Evolutionary conservation across 768 basidiomycete species (phyloP), one percentile per base, ranked within the genome.

Genomic region (Hemileccinum rubropunctum): DNA sequence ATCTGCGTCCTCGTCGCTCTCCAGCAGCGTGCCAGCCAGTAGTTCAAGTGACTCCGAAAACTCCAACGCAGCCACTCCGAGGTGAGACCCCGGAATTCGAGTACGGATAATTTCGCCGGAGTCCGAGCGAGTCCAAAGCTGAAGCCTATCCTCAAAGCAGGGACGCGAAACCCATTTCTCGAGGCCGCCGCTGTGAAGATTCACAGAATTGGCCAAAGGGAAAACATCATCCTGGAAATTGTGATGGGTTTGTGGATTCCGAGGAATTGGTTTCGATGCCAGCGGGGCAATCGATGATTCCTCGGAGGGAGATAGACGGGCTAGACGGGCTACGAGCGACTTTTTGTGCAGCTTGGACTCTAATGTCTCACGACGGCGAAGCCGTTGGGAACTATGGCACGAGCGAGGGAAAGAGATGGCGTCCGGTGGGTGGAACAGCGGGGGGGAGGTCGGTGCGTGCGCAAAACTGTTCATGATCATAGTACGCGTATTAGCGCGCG

Each of bases 131-230:
- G 76, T 65, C 72, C 82, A 86, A 4, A 87, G 71, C 23, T 72
- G 67, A 54, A 78, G 70, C 28, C 87, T 75, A 48, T 91, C 86
- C 66, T 91, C 88, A 63, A 88, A 90, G 61, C 84, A 85, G 21
- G 85, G 83, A 4, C 88, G 83, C 33, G 74, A 71, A 53, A 81
- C 74, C 89, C 89, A 91, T n/a, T 70, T 76, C 37, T 75, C 76
- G 40, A 91, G 71, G 47, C 85, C 83, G 13, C 71, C 70, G 60
- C 83, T 84, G 35, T 67, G 60, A 40, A 55, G 45, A 45, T 42
- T 45, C 21, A 57, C 47, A 15, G 49, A 54, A 38, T 54, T 57
- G 6, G 54, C 34, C 40, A 50, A 45, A 26, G 53, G 56, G 42
- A 67, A 63, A 28, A 53, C 20, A 51, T 54, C 58, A 6, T 50